Conservation (phyloP, 2,329 filamentous ascomycete species). For the Aspergillus fumigatiaffinis region DNA sequence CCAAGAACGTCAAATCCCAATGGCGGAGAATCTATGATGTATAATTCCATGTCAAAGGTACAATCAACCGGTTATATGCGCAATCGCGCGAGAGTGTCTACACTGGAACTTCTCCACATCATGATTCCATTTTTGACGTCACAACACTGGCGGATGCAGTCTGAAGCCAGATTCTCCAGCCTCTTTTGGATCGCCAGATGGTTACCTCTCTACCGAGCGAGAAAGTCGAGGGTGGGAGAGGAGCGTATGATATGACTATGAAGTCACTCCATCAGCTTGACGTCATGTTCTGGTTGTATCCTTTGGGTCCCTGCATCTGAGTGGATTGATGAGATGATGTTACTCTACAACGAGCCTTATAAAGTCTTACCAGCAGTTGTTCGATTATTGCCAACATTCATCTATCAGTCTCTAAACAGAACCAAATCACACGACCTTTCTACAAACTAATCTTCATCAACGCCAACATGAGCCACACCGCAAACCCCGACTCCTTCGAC, state of each 20-base stretch:
- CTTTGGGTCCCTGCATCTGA: not conserved
- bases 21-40: too few species aligned
- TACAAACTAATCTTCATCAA: not conserved
- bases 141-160: not conserved
- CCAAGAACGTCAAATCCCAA: not conserved
- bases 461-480: conserved; percentile 21
- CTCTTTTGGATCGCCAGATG: not conserved
- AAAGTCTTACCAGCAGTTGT: not conserved
- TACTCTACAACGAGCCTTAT: not conserved
- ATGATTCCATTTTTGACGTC: not conserved
- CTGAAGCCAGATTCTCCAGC: not conserved
- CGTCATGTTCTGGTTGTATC: conserved; percentile 5
- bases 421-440: not conserved
- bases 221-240: not conserved
- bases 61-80: not conserved
- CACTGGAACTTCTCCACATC: not conserved
- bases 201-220: not conserved
- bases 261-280: conserved; percentile 7
- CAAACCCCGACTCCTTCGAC: conserved; percentile 50
- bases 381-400: not conserved
- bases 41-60: not conserved
- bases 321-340: not conserved
- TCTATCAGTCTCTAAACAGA: not conserved
- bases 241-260: conserved; percentile 5
- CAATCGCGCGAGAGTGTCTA: not conserved